A percentile compares a stretch with the other conserved stretches of the same genome.
Evolutionary conservation across 306 rosid species (phyloP).

Genomic region (Quercus rubra): DNA sequence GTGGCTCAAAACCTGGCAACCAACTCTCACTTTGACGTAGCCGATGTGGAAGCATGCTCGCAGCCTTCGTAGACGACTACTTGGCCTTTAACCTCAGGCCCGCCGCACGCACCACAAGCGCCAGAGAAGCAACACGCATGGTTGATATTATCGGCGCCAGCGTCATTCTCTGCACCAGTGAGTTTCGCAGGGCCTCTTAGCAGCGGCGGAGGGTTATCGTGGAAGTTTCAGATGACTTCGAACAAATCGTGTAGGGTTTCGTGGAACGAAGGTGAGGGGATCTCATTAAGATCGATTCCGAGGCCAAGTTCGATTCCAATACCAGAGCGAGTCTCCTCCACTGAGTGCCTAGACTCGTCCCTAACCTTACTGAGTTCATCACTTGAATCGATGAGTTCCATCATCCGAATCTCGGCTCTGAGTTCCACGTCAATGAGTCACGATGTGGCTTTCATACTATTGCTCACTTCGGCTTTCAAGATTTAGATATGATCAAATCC

Average conservation of each 20-base stretch:
- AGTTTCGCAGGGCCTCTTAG: conserved; percentile 62
- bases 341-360: conserved; percentile 1
- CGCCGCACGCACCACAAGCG: too few species aligned
- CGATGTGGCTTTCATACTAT: conserved; percentile 51
- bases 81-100: too few species aligned
- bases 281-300: conserved; percentile 96
- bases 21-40: too few species aligned
- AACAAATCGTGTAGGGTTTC: conserved; percentile 73
- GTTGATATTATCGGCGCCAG: too few species aligned
- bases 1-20: too few species aligned
- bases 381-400: conserved; percentile 80
- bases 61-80: too few species aligned
- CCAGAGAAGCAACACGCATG: too few species aligned
- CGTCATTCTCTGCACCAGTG: conserved; percentile 13
- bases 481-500: neutral
- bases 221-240: conserved; percentile 70
- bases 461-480: conserved; percentile 23
- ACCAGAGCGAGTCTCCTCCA: conserved; percentile 45
- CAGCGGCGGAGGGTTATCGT: conserved; percentile 75
- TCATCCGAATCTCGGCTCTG: conserved; percentile 52
- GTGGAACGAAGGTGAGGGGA: conserved; percentile 36
- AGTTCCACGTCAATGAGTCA: conserved; percentile 33
- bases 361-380: conserved; percentile 31
- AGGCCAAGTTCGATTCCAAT: conserved; percentile 25
- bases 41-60: too few species aligned